Evolutionary conservation across 768 basidiomycete genomes (phyloP), one percentile per base, ranked within the genome.

Genomic region (Pleurotus tuber-regium): DNA sequence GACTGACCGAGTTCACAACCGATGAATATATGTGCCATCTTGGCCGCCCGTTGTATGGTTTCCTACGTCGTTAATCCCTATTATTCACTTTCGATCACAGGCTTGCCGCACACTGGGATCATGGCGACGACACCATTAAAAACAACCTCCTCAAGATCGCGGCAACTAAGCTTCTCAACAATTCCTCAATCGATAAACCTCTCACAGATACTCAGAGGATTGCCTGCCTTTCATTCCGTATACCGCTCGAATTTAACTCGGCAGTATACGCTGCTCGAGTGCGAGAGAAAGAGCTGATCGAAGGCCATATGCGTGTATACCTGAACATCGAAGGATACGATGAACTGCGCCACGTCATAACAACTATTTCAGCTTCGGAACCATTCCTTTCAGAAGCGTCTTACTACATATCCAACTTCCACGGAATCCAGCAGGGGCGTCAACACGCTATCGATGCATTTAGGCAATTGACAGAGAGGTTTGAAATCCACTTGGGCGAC

Each of bases 221-320:
- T 23, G 63, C 60, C 19, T 63, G 61, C 52, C 46, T 64, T 19
- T 56, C 58, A 26, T 57, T 54, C 23, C 65, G 65, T 14, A 42
- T 69, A 10, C 59, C 66, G 18, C 53, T 68, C 36, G 59, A 64
- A 33, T 70, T 69, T 59, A 54, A 61, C 18, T 57, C 62, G 9
- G 59, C 58, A 18, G 59, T 43, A 8, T 39, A 48, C 40, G 31
- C 41, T 2, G 33, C 52, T 31, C 53, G 48, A 24, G 51, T 28
- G 14, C 46, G 40, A 39, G 62, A 67, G 50, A 54, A 53, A 52
- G 52, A 33, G 39, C 66, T 67, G 52, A 67, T 70, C 4, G 63
- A 65, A 49, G 43, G 56, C 1, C 68, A 69, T 52, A 60, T 69
- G 65, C 64, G 69, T 11, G 51, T 70, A 19, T 63, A 58, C 52